These are phyloP conservation scores for Nannizziopsis arthrosporioides DNA, from an alignment of 2,329 filamentous ascomycete species.

Conservation along the genomic window DNA sequence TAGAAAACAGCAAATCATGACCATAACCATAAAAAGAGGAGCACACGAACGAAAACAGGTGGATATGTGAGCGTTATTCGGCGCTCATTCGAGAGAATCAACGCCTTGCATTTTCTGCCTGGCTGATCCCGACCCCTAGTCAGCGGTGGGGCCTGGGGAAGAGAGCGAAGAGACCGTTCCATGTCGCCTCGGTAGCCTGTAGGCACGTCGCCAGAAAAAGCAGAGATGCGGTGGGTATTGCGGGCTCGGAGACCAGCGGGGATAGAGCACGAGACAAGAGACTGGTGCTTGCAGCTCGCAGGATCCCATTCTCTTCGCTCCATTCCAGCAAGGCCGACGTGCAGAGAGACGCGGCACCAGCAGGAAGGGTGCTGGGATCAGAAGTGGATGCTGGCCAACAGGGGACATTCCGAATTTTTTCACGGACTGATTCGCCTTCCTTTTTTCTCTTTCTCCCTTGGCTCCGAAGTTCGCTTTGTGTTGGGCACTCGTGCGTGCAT, in stretches of 20 bases:
- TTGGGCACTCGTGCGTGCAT: conserved; percentile 36
- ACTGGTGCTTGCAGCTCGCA: neutral
- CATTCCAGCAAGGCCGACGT: conserved; percentile 17
- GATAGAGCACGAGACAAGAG: neutral
- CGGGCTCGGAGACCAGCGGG: neutral
- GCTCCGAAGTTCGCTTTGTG: conserved; percentile 16
- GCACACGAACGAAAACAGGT: conserved; percentile 14
- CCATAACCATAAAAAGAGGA: conserved; percentile 15
- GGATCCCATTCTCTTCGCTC: conserved; percentile 4
- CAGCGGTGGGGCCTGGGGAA: conserved; percentile 10
- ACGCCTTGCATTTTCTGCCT: neutral
- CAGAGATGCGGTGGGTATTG: neutral
- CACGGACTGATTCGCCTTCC: conserved; percentile 22
- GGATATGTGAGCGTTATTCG: too few relatives aligned
- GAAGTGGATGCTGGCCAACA: conserved; percentile 5
- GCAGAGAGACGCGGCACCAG: conserved; percentile 23
- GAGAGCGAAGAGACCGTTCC: neutral
- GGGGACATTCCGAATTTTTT: conserved; percentile 12
- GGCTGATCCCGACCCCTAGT: neutral
- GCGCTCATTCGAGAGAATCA: neutral
- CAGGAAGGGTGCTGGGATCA: conserved; percentile 15
- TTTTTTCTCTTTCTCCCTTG: neutral
- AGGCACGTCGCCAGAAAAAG: neutral
- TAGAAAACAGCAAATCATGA: neutral
- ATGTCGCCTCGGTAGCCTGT: neutral